Evolutionary conservation across 2,329 filamentous ascomycete species (phyloP), one percentile per base, ranked within the genome.

Genomic region (Westerdykella ornata): DNA sequence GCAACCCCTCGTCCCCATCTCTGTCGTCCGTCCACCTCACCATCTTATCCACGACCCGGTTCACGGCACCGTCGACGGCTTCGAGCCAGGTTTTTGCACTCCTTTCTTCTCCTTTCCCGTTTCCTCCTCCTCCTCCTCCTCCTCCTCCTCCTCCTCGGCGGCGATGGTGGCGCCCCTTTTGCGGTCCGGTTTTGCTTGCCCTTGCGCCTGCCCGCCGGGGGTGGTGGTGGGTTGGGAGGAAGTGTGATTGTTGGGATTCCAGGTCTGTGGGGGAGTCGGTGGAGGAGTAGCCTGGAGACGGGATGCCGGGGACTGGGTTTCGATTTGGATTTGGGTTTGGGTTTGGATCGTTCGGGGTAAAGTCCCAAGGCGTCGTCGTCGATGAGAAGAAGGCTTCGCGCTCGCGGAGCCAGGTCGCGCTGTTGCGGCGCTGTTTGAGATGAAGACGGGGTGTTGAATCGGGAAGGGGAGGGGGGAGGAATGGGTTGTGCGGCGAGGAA

Each of bases 21-120:
- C 47, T 49, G 32, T 56, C 57, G 37, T 52, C 53, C 34, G 49
- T 53, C 52, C 48, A 64, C 51, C 44, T 44, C 34, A 43, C 48
- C 36, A 62, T 38, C 38, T 29, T 46, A 26, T 41, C 52, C 28
- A 49, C 50, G 26, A 49, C 35, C 30, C 42, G 37, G 30, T 44
- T 47, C 15, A 64, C 54, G 16, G 43, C 51, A 0, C 42, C 51
- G 42, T 60, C 57, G 3, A 64, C 44, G 3, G 43, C 34, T 14
- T 53, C 44, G 14, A 59, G 41, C 48, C 51, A 57, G 18, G 43
- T 47, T 41, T n/a, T 37, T 13, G 34, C 38, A 16, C 16, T 37
- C 38, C 32, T 30, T 31, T 33, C 33, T 31, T 36, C 18, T 36
- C 35, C 31, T 6, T 19, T 32, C 19, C 6, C 36, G 15, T 20